These are phyloP conservation scores for Penicillium ochrochloron DNA, from an alignment of 495 filamentous ascomycete genomes.

Conservation along the genomic window DNA sequence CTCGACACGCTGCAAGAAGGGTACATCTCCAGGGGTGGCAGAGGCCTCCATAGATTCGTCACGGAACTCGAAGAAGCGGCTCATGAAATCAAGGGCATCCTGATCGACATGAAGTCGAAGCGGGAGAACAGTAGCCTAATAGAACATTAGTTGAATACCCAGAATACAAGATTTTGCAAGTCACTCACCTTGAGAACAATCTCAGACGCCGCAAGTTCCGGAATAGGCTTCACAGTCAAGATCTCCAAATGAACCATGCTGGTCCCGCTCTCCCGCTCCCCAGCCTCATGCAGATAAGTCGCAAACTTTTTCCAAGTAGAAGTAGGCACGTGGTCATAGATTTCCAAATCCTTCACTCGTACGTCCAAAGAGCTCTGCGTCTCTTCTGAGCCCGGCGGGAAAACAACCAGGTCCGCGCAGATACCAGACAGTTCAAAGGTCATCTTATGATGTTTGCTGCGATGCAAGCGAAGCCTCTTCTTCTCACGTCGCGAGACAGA, in stretches of 20 bases:
- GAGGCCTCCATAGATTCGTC: constrained; percentile 67
- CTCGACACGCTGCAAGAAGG: constrained; percentile 90
- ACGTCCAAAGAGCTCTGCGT: constrained; percentile 87
- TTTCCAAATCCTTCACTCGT: constrained; percentile 78
- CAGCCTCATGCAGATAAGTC: constrained; percentile 87
- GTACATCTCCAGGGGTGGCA: constrained; percentile 65
- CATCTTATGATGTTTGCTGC: constrained; percentile 93
- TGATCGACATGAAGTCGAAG: constrained; percentile 95
- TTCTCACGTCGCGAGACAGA: constrained; percentile 52
- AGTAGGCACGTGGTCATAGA: constrained; percentile 92
- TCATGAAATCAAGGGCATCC: constrained; percentile 96
- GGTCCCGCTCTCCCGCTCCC: constrained; percentile 78
- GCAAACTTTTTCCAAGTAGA: constrained; percentile 99
- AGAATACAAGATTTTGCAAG: neutral
- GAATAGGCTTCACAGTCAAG: constrained; percentile 82
- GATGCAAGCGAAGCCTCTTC: constrained; percentile 72
- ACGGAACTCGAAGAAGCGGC: constrained; percentile 96
- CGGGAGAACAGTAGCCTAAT: constrained; percentile 76
- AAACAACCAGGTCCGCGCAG: constrained; percentile 80
- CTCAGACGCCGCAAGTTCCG: constrained; percentile 84
- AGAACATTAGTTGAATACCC: constrained; percentile 7
- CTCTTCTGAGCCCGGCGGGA: constrained; percentile 76
- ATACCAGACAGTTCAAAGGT: constrained; percentile 91
- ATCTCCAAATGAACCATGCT: constrained; percentile 91
- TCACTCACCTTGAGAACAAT: constrained; percentile 75